Evolutionary conservation across 495 filamentous ascomycete genomes (phyloP).

Genomic region (Poronia punctata): DNA sequence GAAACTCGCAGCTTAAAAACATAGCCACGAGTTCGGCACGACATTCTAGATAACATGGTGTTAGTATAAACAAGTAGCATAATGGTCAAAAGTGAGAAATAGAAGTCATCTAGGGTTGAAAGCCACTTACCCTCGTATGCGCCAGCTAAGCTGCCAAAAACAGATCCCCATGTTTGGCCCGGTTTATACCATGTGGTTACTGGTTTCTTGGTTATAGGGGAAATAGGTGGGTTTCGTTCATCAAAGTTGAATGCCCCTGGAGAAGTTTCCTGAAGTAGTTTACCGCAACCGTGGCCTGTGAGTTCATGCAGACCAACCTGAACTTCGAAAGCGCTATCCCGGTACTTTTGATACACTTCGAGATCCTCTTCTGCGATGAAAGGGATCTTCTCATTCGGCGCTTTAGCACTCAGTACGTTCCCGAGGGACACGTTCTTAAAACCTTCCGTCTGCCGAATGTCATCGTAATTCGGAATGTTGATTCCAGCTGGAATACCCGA

Average conservation of each 20-base stretch:
- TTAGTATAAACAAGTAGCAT: conserved; percentile 1
- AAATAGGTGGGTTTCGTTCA: conserved; percentile 66
- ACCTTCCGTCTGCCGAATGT: conserved; percentile 85
- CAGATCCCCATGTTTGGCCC: conserved; percentile 87
- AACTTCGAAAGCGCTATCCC: conserved; percentile 84
- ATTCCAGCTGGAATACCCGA: conserved; percentile 80
- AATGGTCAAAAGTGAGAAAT: background rate
- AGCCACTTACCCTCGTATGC: conserved; percentile 66
- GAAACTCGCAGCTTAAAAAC: conserved; percentile 83
- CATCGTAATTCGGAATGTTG: conserved; percentile 83
- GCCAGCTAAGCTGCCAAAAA: conserved; percentile 79
- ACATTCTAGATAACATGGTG: conserved; percentile 30
- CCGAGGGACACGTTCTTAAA: conserved; percentile 97
- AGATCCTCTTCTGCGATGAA: conserved; percentile 74
- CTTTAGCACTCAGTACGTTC: conserved; percentile 85
- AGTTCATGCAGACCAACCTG: conserved; percentile 95
- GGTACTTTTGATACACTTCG: conserved; percentile 68
- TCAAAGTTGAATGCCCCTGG: conserved; percentile 86
- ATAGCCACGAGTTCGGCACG: conserved; percentile 84
- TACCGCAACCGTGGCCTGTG: conserved; percentile 91
- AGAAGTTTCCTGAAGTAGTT: conserved; percentile 83
- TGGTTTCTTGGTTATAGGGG: conserved; percentile 68
- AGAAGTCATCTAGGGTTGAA: background rate
- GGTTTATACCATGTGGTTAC: conserved; percentile 85
- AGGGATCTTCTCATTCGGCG: conserved; percentile 80